Evolutionary conservation across 163 green algal genomes (phyloP).

Genomic region (Chlorella variabilis): DNA sequence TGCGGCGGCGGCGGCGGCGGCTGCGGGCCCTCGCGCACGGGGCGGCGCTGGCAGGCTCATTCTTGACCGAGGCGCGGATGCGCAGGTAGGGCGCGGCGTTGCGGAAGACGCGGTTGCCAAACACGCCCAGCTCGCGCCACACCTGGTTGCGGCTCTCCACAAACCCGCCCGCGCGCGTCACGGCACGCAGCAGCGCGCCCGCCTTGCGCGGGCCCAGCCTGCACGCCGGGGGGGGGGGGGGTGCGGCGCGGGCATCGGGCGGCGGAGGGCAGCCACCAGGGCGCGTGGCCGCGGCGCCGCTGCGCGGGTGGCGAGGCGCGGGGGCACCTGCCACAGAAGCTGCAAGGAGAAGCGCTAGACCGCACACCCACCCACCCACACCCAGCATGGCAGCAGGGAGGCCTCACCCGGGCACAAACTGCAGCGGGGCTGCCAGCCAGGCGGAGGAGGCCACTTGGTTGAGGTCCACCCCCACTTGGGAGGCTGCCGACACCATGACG

Average conservation of each 20-base stretch:
- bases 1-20: too few relatives aligned
- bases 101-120: conserved; percentile 70
- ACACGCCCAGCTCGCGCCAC: conserved; percentile 58
- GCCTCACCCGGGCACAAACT: conserved; percentile 81
- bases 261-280: too few relatives aligned
- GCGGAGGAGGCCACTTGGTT: conserved; percentile 76
- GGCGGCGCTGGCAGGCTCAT: too few relatives aligned
- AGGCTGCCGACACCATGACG: conserved; percentile 59
- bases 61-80: conserved; percentile 47
- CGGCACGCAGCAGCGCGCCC: conserved; percentile 60
- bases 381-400: too few relatives aligned
- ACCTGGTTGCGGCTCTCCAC: conserved; percentile 60
- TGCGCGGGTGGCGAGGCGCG: too few relatives aligned
- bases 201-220: conserved; percentile 89
- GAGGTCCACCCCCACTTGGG: conserved; percentile 88
- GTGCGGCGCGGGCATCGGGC: too few relatives aligned
- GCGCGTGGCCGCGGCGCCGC: too few relatives aligned
- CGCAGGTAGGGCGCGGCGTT: conserved; percentile 65
- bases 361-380: background rate
- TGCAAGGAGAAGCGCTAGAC: too few relatives aligned
- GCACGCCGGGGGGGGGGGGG: background rate
- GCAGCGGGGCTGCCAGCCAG: conserved; percentile 78
- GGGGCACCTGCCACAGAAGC: background rate
- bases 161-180: conserved; percentile 56
- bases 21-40: too few relatives aligned